Conservation (phyloP, 768 basidiomycete species). For the Butyriboletus loyo region DNA sequence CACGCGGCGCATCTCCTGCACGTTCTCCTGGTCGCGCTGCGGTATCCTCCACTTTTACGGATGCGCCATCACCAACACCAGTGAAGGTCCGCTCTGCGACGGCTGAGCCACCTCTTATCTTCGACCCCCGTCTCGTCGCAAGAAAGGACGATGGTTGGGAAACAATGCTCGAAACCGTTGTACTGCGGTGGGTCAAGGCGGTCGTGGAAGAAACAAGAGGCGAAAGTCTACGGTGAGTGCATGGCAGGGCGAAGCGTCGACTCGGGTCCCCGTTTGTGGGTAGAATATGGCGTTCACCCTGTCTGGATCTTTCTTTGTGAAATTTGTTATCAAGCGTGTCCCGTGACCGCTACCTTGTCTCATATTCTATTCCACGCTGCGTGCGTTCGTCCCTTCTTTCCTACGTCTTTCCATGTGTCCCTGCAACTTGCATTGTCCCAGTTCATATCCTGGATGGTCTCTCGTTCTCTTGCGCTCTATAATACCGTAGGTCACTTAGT, state of each 20-base stretch:
- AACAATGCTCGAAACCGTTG: constrained; percentile 62
- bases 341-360: constrained; percentile 6
- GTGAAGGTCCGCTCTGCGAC: constrained; percentile 37
- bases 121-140: constrained; percentile 74
- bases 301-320: constrained; percentile 2
- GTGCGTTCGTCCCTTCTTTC: not conserved
- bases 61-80: constrained; percentile 29
- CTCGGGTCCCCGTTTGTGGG: not conserved
- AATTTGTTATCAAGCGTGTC: constrained; percentile 3
- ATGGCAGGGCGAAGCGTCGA: not conserved
- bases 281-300: not conserved
- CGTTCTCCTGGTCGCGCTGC: constrained; percentile 15
- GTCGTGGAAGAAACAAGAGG: constrained; percentile 66
- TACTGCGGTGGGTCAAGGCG: constrained; percentile 64
- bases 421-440: not conserved
- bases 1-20: constrained; percentile 25
- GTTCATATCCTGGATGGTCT: constrained; percentile 3
- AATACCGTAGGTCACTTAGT: constrained; percentile 16
- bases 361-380: constrained; percentile 10
- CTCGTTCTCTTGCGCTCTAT: not conserved
- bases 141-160: constrained; percentile 79
- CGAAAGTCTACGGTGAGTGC: constrained; percentile 26
- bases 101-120: constrained; percentile 50
- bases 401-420: not conserved
- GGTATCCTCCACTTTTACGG: not conserved